These are phyloP conservation scores for Debaryomycetaceae sp. DNA, from an alignment of 1,139 yeast genomes.

Conservation along the genomic window DNA sequence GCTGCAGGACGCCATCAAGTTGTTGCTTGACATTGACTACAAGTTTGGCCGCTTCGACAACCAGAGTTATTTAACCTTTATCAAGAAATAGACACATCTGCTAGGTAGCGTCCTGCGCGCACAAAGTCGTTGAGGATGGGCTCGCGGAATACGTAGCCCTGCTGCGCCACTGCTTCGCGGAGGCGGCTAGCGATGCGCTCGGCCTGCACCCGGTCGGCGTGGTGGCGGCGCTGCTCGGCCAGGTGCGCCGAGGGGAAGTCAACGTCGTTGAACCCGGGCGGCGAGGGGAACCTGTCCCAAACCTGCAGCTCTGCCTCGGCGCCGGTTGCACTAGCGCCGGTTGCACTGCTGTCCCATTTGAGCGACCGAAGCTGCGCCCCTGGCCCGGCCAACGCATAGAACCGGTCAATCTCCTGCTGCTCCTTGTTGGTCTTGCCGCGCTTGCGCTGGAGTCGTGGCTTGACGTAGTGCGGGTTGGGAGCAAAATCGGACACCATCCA, in stretches of 20 bases:
- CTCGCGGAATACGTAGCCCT: conserved; percentile 7
- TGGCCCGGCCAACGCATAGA: conserved; percentile 22
- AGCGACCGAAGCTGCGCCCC: conserved; percentile 15
- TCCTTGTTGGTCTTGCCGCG: conserved; percentile 27
- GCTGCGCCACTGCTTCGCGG: conserved; percentile 4
- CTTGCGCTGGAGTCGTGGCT: conserved; percentile 17
- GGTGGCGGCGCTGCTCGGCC: conserved; percentile 15
- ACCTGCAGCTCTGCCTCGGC: conserved; percentile 18
- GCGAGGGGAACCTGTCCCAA: conserved; percentile 49
- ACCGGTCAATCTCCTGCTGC: conserved; percentile 26
- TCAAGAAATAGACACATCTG: conserved; percentile 20
- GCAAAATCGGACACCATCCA: conserved; percentile 49
- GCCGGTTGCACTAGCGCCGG: conserved; percentile 9
- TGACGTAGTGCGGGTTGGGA: conserved; percentile 27
- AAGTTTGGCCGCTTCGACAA: conserved; percentile 56
- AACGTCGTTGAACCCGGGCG: conserved; percentile 61
- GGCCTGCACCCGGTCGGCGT: conserved; percentile 16
- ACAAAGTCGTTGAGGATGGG: conserved; percentile 6
- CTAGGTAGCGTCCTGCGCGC: background rate
- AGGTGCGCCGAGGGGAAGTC: conserved; percentile 65
- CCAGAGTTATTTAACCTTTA: conserved; percentile 47
- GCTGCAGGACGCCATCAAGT: conserved; percentile 58
- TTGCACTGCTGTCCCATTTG: conserved; percentile 14
- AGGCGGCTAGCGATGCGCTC: conserved; percentile 17
- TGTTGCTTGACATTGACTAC: conserved; percentile 59